Evolutionary conservation across 169 alveolate genomes (phyloP), one percentile per base, ranked within the genome.

Genomic region (Plasmodium vinckei): DNA sequence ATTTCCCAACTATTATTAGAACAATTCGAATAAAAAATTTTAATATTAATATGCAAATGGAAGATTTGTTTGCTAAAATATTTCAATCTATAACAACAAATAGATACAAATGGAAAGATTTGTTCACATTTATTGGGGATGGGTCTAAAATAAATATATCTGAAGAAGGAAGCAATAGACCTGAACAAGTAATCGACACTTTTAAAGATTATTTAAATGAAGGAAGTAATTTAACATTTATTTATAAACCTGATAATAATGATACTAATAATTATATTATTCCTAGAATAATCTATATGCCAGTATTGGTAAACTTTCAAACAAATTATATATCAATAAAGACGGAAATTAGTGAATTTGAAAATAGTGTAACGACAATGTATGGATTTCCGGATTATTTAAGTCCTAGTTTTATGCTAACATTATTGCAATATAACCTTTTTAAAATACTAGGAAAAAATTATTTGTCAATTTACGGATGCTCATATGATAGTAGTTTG

Each of bases 331-430:
- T 86, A n/a, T 53, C 91, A 0, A 63, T 86, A 27, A 19, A 33
- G 17, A 86, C 67, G 39, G 71, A 57, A 17, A 86, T 86, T 19
- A 68, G 57, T 42, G 87, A 73, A 3, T 86, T 69, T 86, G 49
- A 15, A 13, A 86, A 70, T 53, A 70, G 33, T 57, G 15, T 12
- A 17, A 70, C 91, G 3, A 86, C 60, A 9, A 33, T 86, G 53
- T 47, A 69, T 70, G 91, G 87, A 10, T 68, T 86, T 19, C 91
- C 91, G 10, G 72, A 51, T 86, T 86, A 86, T 51, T 27, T 86
- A 69, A 69, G 68, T 10, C 72, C 91, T 1, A 57, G 33, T 23
- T 53, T 60, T n/a, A 69, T 72, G 53, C 69, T 86, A 5, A 86
- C 91, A 47, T 17, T 86, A 39, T 27, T 86, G 47, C 86, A 86